Conservation (phyloP, 768 basidiomycete species). For the Hygrocybe coccinea region DNA sequence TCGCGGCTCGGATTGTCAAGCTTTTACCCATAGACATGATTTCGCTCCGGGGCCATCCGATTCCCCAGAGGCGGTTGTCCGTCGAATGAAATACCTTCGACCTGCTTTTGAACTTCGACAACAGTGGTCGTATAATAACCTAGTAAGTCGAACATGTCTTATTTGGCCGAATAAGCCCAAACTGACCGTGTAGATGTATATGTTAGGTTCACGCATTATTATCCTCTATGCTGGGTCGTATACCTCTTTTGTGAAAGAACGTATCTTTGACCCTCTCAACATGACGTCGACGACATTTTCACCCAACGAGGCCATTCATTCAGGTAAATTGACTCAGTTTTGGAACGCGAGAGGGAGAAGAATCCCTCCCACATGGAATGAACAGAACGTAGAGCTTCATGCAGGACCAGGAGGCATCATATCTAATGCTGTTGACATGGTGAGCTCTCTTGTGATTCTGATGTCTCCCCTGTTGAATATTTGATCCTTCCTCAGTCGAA, state of each 20-base stretch:
- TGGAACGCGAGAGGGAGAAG: slow-evolving; percentile 8
- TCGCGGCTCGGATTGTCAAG: neutral
- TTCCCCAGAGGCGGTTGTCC: slow-evolving; percentile 20
- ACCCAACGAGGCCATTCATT: slow-evolving; percentile 25
- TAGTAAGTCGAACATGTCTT: slow-evolving; percentile 14
- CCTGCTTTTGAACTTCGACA: slow-evolving; percentile 31
- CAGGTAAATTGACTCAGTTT: slow-evolving; percentile 22
- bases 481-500: slow-evolving; percentile 25
- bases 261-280: slow-evolving; percentile 37
- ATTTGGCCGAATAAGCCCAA: neutral
- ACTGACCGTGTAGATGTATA: slow-evolving; percentile 32
- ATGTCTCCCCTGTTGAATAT: neutral
- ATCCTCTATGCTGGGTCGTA: slow-evolving; percentile 23
- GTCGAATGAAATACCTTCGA: slow-evolving; percentile 24
- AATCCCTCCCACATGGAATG: slow-evolving; percentile 16
- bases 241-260: slow-evolving; percentile 37
- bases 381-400: slow-evolving; percentile 19
- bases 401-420: slow-evolving; percentile 44
- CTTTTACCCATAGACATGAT: slow-evolving; percentile 25
- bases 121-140: slow-evolving; percentile 32
- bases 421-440: slow-evolving; percentile 41
- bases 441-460: slow-evolving; percentile 12
- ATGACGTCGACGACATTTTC: slow-evolving; percentile 41
- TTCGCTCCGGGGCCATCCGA: slow-evolving; percentile 21
- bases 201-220: slow-evolving; percentile 30